Percentiles rank a stretch among this genome's conserved stretches.
Evolutionary conservation across 495 filamentous ascomycete species (phyloP).

Genomic region (Evansstolkia leycettana): DNA sequence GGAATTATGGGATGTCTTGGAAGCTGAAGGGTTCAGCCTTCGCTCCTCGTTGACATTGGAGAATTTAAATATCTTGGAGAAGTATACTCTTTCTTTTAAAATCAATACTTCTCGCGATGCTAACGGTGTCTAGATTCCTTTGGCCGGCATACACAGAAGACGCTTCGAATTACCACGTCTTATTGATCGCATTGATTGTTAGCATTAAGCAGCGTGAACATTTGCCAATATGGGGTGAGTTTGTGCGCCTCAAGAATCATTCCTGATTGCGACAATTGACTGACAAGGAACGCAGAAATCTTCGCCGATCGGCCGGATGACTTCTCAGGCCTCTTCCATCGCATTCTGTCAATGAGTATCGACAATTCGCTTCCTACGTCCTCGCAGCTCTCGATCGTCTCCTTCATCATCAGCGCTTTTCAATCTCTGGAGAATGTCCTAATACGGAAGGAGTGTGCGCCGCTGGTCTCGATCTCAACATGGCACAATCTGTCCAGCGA

Average conservation of each 20-base stretch:
- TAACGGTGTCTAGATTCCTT: constrained; percentile 49
- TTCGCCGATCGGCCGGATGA: constrained; percentile 68
- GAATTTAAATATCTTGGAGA: constrained; percentile 82
- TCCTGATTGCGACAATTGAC: not conserved
- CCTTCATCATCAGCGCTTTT: constrained; percentile 82
- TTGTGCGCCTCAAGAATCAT: not conserved
- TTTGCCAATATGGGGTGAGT: constrained; percentile 71
- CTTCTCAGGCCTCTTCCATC: constrained; percentile 84
- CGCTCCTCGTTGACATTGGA: constrained; percentile 73
- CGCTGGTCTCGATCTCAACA: constrained; percentile 85
- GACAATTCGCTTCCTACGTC: constrained; percentile 58
- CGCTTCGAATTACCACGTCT: constrained; percentile 79
- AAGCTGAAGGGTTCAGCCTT: constrained; percentile 65
- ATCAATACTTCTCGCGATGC: not conserved
- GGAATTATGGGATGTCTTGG: constrained; percentile 83
- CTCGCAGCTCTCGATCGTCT: constrained; percentile 67
- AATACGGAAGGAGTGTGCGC: constrained; percentile 90
- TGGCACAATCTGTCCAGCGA: constrained; percentile 86
- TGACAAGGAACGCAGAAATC: constrained; percentile 34
- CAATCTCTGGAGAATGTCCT: constrained; percentile 84
- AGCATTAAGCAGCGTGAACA: constrained; percentile 83
- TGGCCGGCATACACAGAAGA: constrained; percentile 90
- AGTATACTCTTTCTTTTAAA: constrained; percentile 30
- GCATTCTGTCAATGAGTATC: constrained; percentile 78
- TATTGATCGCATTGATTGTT: constrained; percentile 71